phyloP scores from a whole-genome alignment of 345 rosid genomes.

The Theobroma cacao region DNA sequence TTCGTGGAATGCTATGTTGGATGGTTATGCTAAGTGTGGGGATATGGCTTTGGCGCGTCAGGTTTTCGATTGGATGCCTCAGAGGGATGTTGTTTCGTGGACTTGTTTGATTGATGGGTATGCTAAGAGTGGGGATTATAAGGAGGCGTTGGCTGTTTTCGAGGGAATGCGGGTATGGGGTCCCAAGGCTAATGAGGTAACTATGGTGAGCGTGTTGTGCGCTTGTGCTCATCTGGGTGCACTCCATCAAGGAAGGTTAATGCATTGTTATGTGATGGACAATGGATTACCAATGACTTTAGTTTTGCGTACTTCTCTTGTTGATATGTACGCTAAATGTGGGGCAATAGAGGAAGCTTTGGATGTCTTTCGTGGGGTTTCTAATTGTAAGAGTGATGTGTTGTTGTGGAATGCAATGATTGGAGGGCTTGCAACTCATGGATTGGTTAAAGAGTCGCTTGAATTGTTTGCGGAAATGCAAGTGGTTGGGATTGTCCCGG shows the following conservation, averaged over 20 bases:
- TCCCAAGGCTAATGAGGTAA: conserved; percentile 70
- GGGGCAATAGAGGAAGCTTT: conserved; percentile 77
- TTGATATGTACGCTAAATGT: conserved; percentile 90
- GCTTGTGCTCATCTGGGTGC: conserved; percentile 92
- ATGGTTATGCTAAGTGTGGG: conserved; percentile 72
- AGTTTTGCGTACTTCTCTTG: conserved; percentile 62
- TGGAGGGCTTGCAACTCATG: conserved; percentile 85
- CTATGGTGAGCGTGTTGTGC: conserved; percentile 80
- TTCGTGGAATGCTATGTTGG: conserved; percentile 81
- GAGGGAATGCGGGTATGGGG: conserved; percentile 48
- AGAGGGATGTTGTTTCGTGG: conserved; percentile 80
- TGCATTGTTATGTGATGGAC: conserved; percentile 56
- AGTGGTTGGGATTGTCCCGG: conserved; percentile 47
- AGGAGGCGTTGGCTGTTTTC: conserved; percentile 61
- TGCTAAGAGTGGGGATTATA: conserved; percentile 55
- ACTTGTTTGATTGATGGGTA: conserved; percentile 83
- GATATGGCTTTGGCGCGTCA: conserved; percentile 47
- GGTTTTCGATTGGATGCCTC: conserved; percentile 60
- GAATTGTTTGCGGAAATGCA: conserved; percentile 60
- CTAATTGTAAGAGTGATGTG: conserved; percentile 41
- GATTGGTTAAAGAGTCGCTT: conserved; percentile 58
- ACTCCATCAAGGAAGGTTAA: conserved; percentile 53
- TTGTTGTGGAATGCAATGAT: conserved; percentile 84
- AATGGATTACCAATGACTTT: conserved; percentile 48
- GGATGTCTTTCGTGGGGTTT: conserved; percentile 43